phyloP scores from a whole-genome alignment of 371 early-diverging fungal genomes.

The Cokeromyces recurvatus region DNA sequence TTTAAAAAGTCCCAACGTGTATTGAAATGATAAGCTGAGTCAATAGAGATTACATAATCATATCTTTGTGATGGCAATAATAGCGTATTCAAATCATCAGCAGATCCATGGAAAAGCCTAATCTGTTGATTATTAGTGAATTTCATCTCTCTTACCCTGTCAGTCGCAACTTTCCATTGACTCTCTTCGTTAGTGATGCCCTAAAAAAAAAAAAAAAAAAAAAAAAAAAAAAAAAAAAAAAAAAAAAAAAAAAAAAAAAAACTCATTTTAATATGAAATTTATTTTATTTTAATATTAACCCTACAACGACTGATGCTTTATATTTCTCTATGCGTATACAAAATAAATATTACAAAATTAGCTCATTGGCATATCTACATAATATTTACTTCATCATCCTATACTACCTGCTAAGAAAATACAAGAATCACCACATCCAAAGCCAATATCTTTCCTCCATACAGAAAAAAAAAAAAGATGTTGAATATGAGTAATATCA shows the following conservation, averaged over 20 bases:
- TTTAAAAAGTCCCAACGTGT: conserved; percentile 48
- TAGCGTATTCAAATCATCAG: conserved; percentile 18
- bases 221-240: too few relatives aligned
- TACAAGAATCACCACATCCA: conserved; percentile 51
- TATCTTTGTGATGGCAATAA: conserved; percentile 6
- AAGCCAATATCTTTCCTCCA: conserved; percentile 40
- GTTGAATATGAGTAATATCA: too few relatives aligned
- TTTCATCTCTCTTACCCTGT: background rate
- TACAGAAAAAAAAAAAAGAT: too few relatives aligned
- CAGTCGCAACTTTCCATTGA: conserved; percentile 28
- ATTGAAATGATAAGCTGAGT: conserved; percentile 55
- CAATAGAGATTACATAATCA: conserved; percentile 48
- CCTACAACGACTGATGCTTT: conserved; percentile 27
- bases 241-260: too few relatives aligned
- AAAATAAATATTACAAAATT: too few relatives aligned
- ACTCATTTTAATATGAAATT: too few relatives aligned
- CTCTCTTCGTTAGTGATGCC: conserved; percentile 43
- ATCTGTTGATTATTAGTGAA: background rate
- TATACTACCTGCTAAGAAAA: conserved; percentile 37
- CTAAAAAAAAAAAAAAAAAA: conserved; percentile 14
- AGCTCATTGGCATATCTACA: too few relatives aligned
- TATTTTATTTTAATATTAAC: too few relatives aligned
- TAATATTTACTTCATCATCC: too few relatives aligned
- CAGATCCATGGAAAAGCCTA: conserved; percentile 27
- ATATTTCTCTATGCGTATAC: too few relatives aligned